These are phyloP conservation scores for Pyricularia sp. DNA, from an alignment of 2,329 filamentous ascomycete species.

Conservation along the genomic window DNA sequence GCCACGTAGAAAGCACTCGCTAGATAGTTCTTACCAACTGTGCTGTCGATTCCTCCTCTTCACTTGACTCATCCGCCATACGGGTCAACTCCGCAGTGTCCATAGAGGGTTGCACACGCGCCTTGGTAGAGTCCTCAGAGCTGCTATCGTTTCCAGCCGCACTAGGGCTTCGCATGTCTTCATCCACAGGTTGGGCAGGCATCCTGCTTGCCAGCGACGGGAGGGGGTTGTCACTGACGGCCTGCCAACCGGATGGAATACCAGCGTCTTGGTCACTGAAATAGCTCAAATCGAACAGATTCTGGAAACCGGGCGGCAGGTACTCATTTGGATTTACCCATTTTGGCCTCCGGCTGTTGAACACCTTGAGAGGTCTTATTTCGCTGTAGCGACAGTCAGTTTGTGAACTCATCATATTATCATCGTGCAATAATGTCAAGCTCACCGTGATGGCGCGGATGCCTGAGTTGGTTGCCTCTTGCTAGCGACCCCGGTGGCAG, in stretches of 20 bases:
- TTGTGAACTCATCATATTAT: background rate
- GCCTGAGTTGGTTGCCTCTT: constrained; percentile 22
- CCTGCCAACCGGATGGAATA: constrained; percentile 63
- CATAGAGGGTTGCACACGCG: constrained; percentile 19
- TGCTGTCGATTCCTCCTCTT: constrained; percentile 33
- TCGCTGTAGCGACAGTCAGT: background rate
- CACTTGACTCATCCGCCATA: constrained; percentile 47
- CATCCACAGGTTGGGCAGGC: constrained; percentile 34
- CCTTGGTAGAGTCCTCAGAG: constrained; percentile 24
- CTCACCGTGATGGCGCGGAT: background rate
- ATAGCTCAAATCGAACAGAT: constrained; percentile 70
- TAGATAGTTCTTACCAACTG: background rate
- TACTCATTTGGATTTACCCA: constrained; percentile 45
- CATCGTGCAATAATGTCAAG: background rate
- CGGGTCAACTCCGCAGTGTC: constrained; percentile 31
- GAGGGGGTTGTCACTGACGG: constrained; percentile 50
- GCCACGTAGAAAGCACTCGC: background rate
- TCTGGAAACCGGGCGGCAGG: constrained; percentile 55
- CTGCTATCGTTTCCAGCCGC: constrained; percentile 36
- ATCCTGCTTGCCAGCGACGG: constrained; percentile 40
- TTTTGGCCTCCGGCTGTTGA: constrained; percentile 39
- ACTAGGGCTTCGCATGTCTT: constrained; percentile 37
- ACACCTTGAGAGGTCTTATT: constrained; percentile 28
- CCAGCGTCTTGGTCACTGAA: constrained; percentile 46
- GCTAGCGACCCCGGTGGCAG: constrained; percentile 41